A percentile compares a stretch with the other conserved stretches of the same genome.
Conservation (phyloP, 2,329 filamentous ascomycete species). For the Aspergillus sergii region DNA sequence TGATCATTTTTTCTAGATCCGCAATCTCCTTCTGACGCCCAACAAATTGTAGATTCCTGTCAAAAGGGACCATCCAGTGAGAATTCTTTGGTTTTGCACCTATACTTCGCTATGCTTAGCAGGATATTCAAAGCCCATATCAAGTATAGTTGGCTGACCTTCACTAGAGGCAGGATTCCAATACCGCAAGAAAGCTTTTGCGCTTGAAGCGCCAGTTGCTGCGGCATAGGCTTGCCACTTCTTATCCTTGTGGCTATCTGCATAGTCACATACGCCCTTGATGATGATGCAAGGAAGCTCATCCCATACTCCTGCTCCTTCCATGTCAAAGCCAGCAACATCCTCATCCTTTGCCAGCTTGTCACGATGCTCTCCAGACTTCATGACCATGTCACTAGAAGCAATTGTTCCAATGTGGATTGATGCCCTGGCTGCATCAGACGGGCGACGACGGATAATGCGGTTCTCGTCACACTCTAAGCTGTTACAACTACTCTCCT, state of each 20-base stretch:
- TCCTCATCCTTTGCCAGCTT: not conserved
- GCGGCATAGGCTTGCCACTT: not conserved
- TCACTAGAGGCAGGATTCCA: not conserved
- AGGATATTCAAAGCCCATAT: not conserved
- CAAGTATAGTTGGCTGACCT: conserved; percentile 2
- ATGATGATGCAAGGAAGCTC: not conserved
- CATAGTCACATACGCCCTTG: not conserved
- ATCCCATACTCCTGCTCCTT: not conserved
- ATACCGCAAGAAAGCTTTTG: not conserved
- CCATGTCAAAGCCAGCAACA: not conserved
- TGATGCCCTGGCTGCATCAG: not conserved
- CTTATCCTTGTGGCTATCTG: not conserved
- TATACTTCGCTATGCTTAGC: not conserved
- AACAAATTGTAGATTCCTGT: conserved; percentile 12
- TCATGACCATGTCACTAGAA: not conserved
- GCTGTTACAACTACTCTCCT: not conserved
- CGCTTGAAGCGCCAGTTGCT: not conserved
- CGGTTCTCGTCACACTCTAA: not conserved
- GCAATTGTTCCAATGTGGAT: not conserved
- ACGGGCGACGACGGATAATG: not conserved
- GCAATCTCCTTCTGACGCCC: conserved; percentile 15
- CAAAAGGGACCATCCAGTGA: conserved; percentile 12
- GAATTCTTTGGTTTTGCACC: not conserved
- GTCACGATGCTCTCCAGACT: not conserved
- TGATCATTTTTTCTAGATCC: conserved; percentile 7